Evolutionary conservation across 2,329 filamentous ascomycete genomes (phyloP), one percentile per base, ranked within the genome.

Genomic region (Fusarium algeriense): DNA sequence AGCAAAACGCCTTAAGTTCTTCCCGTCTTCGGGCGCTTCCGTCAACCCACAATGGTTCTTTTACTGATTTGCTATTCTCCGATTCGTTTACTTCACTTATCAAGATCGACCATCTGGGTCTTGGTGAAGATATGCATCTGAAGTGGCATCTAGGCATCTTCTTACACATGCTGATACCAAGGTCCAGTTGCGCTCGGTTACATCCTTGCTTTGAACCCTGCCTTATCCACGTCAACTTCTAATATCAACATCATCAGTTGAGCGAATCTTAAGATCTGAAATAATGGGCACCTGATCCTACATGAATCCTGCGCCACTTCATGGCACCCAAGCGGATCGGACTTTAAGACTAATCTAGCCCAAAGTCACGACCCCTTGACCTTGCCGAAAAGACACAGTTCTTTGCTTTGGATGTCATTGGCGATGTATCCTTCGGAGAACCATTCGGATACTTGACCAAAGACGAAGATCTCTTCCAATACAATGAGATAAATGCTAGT

Each of bases 371-470:
- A 1, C 80, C 79, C 0, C 79, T 88, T 61, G 86, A 89, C 69
- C 77, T 89, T 45, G 84, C 84, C 26, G 78, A 80, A 41, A 85
- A 86, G 67, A 83, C 84, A 5, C 84, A 86, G 28, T 87, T 83
- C 79, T 86, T 88, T 60, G 83, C 86, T 2, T 78, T 89, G 1
- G 87, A 89, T 60, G 84, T 86, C 4, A 85, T 89, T 44, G 84
- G 84, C 15, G 82, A 87, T 40, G 77, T 89, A 26, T 85, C 85
- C 0, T 84, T 88, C n/a, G 86, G 86, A 10, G 75, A 82, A 15
- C 73, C 85, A 0, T 88, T 88, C 66, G 86, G 87, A 7, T 85
- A 85, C 70, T 79, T 89, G 17, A 78, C 79, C 26, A 79, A 83
- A 10, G 85, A 89, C 64, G 74, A 80, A 20, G 87, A 89, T 62